Base-by-base conservation (phyloP, 192 early-diverging fungal genomes). In the Diversispora epigaea region DNA sequence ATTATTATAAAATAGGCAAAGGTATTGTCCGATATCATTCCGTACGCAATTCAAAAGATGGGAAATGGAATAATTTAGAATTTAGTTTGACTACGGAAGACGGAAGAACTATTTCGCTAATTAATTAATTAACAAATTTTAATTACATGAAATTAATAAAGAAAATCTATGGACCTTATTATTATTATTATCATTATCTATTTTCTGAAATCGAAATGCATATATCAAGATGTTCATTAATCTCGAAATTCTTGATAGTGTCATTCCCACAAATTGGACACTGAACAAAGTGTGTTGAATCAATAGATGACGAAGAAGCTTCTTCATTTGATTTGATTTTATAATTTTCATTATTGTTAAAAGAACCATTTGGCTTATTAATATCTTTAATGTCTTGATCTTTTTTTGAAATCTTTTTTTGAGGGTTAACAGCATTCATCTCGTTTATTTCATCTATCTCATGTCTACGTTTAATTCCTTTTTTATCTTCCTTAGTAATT, bases 191-290 rank as follows among this genome's bases (percentile, higher is more conserved):
- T 54, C 14, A 4, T 54, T 54, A 11, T 4, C 50, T 17, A 14
- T 54, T 54, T 60, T 60, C 57, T 21, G 57, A 25, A 32, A 25
- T 22, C 75, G 65, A 78, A 66, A 81, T 79, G 19, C 77, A 81
- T 4, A 81, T 63, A 66, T 81, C 80, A 10, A 81, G 71, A 75
- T 81, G 77, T 41, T 81, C 80, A 43, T 81, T 81, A 69, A 81
- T 81, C 3, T 75, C 71, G 9, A 58, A 46, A 50, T 73, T 70
- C 44, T 70, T 47, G 3, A 79, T 76, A 8, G 47, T 22, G 14
- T 65, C 49, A 15, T 69, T 7, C 4, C 58, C 47, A 19, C 80
- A 81, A 4, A 81, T 63, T 7, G 80, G 80, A 32, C 80, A 81
- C 32, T 65, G 64, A 3, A 81, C 80, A 41, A 72, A 19, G 9